These are phyloP conservation scores for Fusarium pseudonygamai DNA, from an alignment of 2,329 filamentous ascomycete species.

Conservation along the genomic window DNA sequence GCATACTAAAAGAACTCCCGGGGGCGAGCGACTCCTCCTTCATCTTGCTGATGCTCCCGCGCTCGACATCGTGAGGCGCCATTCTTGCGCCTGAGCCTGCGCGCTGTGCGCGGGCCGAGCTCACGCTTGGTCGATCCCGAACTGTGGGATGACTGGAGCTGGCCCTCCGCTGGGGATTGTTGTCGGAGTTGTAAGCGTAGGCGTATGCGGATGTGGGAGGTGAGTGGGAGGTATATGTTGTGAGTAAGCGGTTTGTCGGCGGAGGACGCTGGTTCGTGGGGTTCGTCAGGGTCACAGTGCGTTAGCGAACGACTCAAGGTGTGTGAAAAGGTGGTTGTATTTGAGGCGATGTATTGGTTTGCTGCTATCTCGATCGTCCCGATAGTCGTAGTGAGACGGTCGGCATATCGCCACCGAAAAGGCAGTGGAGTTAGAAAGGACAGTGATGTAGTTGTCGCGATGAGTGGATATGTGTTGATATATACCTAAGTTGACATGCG, in stretches of 20 bases:
- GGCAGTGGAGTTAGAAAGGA: neutral
- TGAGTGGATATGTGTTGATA: neutral
- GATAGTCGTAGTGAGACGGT: conserved; percentile 13
- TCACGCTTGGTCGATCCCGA: conserved; percentile 32
- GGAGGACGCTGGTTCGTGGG: conserved; percentile 16
- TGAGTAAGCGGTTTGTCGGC: conserved; percentile 29
- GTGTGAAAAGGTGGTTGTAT: neutral
- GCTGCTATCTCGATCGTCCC: conserved; percentile 23
- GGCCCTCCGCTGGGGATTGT: conserved; percentile 21
- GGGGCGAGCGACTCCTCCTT: conserved; percentile 66
- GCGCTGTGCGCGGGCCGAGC: conserved; percentile 41
- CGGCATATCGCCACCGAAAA: conserved; percentile 36
- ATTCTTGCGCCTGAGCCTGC: conserved; percentile 45
- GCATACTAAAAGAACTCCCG: conserved; percentile 62
- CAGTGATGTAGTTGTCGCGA: neutral
- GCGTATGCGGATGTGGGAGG: conserved; percentile 9
- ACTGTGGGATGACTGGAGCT: conserved; percentile 30
- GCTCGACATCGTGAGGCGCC: conserved; percentile 59
- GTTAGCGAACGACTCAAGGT: neutral
- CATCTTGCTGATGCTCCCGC: conserved; percentile 64
- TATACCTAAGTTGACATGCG: conserved; percentile 16
- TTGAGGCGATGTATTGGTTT: neutral
- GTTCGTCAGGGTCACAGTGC: conserved; percentile 32
- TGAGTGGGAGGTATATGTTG: conserved; percentile 24
- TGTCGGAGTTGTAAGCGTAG: conserved; percentile 8